Evolutionary conservation across 495 filamentous ascomycete genomes (phyloP).

Genomic region (Talaromyces nanjingensis): DNA sequence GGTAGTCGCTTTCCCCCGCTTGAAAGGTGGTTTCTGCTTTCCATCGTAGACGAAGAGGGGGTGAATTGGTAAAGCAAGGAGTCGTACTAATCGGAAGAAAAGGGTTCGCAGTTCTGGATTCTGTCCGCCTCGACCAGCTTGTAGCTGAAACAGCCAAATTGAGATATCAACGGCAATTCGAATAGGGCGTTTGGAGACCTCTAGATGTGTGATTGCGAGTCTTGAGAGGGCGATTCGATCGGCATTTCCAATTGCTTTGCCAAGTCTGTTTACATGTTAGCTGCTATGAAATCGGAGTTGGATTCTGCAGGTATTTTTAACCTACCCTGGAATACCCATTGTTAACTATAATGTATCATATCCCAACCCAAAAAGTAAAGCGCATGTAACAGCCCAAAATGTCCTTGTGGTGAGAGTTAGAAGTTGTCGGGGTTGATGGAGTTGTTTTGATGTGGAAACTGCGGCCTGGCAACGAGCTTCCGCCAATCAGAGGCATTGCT

Average conservation of each 20-base stretch:
- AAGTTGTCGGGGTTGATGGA: neutral
- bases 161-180: slow-evolving; percentile 90
- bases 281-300: neutral
- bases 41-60: slow-evolving; percentile 97
- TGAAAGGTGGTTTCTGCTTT: slow-evolving; percentile 81
- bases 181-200: slow-evolving; percentile 62
- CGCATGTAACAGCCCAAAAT: neutral
- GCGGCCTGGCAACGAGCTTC: slow-evolving; percentile 5
- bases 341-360: neutral
- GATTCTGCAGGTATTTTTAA: too few species aligned
- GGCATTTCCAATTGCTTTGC: slow-evolving; percentile 78
- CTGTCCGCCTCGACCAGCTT: slow-evolving; percentile 75
- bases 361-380: neutral
- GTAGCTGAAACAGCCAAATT: slow-evolving; percentile 96
- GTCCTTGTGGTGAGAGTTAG: neutral
- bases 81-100: slow-evolving; percentile 83
- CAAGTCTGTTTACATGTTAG: slow-evolving; percentile 53
- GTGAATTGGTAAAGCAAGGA: slow-evolving; percentile 72
- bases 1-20: slow-evolving; percentile 56
- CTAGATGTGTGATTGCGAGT: slow-evolving; percentile 68
- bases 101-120: slow-evolving; percentile 90
- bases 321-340: slow-evolving; percentile 35
- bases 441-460: slow-evolving; percentile 5
- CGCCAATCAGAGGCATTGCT: neutral
- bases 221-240: slow-evolving; percentile 77